Conservation (phyloP, 2,329 filamentous ascomycete species). For the Lecanicillium sp. region DNA sequence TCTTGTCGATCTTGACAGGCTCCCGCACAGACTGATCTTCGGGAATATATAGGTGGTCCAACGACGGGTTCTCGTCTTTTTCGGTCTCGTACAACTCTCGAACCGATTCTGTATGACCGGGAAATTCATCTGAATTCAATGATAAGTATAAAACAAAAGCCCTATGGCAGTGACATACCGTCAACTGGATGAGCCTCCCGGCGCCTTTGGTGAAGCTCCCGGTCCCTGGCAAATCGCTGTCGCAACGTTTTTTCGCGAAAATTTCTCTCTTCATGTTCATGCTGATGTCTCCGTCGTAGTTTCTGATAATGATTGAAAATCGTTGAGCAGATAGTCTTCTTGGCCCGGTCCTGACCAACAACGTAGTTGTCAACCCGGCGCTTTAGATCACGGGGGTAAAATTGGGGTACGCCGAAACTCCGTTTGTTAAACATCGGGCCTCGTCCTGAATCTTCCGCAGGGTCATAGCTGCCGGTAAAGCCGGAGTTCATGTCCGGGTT, state of each 20-base stretch:
- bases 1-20: conserved; percentile 81
- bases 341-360: conserved; percentile 88
- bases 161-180: conserved; percentile 45
- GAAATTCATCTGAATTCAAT: conserved; percentile 44
- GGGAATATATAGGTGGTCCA: conserved; percentile 41
- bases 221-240: conserved; percentile 65
- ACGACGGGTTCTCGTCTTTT: conserved; percentile 23
- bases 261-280: conserved; percentile 61
- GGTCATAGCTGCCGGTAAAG: conserved; percentile 55
- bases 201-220: conserved; percentile 47
- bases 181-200: conserved; percentile 68
- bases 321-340: conserved; percentile 87
- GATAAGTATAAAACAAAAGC: not conserved
- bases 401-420: conserved; percentile 54
- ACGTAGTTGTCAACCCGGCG: conserved; percentile 92
- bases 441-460: conserved; percentile 43
- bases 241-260: conserved; percentile 59
- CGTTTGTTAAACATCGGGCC: conserved; percentile 55
- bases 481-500: conserved; percentile 50
- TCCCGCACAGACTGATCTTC: conserved; percentile 40
- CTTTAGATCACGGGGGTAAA: conserved; percentile 69
- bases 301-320: conserved; percentile 97
- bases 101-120: conserved; percentile 44
- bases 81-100: conserved; percentile 35
- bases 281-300: conserved; percentile 69